Percentiles rank a stretch among this genome's conserved stretches.
Conservation (phyloP, 106 monocot genomes). For the Posidonia australis region DNA sequence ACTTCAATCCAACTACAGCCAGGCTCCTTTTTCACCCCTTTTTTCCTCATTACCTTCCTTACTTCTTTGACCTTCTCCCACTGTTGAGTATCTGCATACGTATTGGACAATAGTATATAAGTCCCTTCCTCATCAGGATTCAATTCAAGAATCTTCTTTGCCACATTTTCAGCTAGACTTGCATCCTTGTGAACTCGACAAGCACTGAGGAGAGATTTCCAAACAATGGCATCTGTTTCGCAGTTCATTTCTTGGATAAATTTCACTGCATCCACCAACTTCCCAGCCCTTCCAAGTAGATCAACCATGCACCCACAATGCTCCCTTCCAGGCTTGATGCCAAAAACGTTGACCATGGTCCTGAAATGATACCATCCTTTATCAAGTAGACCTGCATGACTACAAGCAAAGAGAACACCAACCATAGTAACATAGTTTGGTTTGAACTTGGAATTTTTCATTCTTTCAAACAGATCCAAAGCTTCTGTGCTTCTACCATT, state of each 20-base stretch:
- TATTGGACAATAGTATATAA: slow-evolving; percentile 51
- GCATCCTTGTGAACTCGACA: slow-evolving; percentile 46
- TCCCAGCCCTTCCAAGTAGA: slow-evolving; percentile 52
- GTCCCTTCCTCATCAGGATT: slow-evolving; percentile 62
- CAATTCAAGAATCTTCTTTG: slow-evolving; percentile 41
- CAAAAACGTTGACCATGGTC: slow-evolving; percentile 40
- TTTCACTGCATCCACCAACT: slow-evolving; percentile 36
- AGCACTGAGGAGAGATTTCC: slow-evolving; percentile 66
- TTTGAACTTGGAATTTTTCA: slow-evolving; percentile 23
- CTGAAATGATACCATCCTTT: slow-evolving; percentile 45
- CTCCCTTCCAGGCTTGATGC: slow-evolving; percentile 43
- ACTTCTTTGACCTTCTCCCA: slow-evolving; percentile 49
- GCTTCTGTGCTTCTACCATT: slow-evolving; percentile 50
- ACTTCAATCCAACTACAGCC: slow-evolving; percentile 73
- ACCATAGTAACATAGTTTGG: slow-evolving; percentile 65
- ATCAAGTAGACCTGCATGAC: slow-evolving; percentile 62
- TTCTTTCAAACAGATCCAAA: slow-evolving; percentile 35
- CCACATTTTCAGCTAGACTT: slow-evolving; percentile 34
- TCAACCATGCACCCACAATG: slow-evolving; percentile 75
- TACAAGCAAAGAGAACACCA: slow-evolving; percentile 71
- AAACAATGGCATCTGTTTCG: slow-evolving; percentile 37
- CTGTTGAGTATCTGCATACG: slow-evolving; percentile 38
- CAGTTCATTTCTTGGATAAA: slow-evolving; percentile 41
- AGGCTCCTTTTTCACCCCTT: slow-evolving; percentile 53
- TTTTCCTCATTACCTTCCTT: slow-evolving; percentile 44